Evolutionary conservation across 1,284 basidiomycete genomes (phyloP).

Genomic region (Bjerkandera adusta): DNA sequence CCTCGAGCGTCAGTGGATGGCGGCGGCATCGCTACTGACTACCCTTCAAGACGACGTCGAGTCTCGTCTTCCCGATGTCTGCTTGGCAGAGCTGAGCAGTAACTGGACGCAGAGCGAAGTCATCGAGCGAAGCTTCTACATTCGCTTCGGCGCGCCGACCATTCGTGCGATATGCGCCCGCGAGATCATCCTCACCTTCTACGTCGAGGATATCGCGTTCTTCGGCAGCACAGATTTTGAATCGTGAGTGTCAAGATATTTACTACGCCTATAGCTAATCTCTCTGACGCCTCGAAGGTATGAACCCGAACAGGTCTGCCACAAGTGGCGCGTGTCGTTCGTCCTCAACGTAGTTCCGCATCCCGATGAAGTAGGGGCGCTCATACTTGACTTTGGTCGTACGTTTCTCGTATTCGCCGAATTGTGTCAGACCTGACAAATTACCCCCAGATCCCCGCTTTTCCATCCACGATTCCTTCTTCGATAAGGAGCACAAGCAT

Average conservation of each 20-base stretch:
- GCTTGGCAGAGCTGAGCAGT: constrained; percentile 27
- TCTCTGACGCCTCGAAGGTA: background rate
- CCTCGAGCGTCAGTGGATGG: constrained; percentile 30
- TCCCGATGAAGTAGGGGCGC: too few species aligned
- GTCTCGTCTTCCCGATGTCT: constrained; percentile 12
- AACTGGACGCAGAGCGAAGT: constrained; percentile 17
- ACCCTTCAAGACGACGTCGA: constrained; percentile 15
- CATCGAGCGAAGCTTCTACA: constrained; percentile 20
- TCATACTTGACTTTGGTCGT: too few species aligned
- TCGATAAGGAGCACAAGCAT: too few species aligned
- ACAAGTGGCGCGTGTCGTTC: background rate
- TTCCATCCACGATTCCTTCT: too few species aligned
- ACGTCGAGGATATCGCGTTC: constrained; percentile 18
- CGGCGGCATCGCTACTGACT: constrained; percentile 20
- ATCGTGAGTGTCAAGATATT: background rate
- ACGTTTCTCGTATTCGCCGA: too few species aligned
- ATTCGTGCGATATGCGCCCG: constrained; percentile 29
- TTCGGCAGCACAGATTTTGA: background rate
- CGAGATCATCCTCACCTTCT: constrained; percentile 31
- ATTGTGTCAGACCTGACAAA: too few species aligned
- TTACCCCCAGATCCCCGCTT: too few species aligned
- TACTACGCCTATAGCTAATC: background rate
- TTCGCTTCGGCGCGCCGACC: constrained; percentile 28
- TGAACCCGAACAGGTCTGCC: background rate
- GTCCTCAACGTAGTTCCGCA: background rate